Evolutionary conservation across 2,329 filamentous ascomycete species (phyloP).

Genomic region (Dryadomyces sulphureus): DNA sequence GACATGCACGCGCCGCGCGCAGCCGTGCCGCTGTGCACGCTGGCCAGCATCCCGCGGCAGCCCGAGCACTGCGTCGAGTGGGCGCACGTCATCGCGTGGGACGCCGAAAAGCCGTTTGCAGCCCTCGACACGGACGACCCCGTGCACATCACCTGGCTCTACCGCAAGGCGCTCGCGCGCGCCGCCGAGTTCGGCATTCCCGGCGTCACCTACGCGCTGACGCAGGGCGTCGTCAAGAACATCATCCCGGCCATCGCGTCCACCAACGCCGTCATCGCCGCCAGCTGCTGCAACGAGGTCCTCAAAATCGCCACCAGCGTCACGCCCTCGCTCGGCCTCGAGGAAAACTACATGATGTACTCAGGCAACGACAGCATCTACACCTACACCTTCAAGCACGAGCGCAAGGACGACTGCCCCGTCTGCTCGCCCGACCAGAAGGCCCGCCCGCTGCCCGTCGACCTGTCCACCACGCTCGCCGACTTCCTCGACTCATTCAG

Average conservation of each 20-base stretch:
- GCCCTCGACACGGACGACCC: constrained; percentile 89
- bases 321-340: constrained; percentile 64
- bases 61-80: constrained; percentile 98
- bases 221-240: constrained; percentile 96
- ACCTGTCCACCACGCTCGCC: constrained; percentile 54
- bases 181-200: constrained; percentile 79
- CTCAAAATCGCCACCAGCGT: constrained; percentile 80
- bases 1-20: constrained; percentile 97
- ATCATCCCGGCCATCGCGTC: constrained; percentile 98
- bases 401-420: constrained; percentile 87
- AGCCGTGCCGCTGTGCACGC: constrained; percentile 91
- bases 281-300: constrained; percentile 90
- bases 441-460: constrained; percentile 58
- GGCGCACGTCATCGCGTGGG: constrained; percentile 98
- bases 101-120: constrained; percentile 68
- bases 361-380: constrained; percentile 92
- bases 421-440: constrained; percentile 63
- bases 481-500: constrained; percentile 78
- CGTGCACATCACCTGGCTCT: constrained; percentile 95
- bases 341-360: constrained; percentile 98
- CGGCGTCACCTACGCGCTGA: constrained; percentile 89
- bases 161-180: constrained; percentile 65
- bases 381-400: constrained; percentile 91
- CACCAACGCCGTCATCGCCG: constrained; percentile 92
- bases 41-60: constrained; percentile 90